A percentile compares a stretch with the other conserved stretches of the same genome.
phyloP scores from a whole-genome alignment of 768 basidiomycete species.

The Boletus barrowsii region DNA sequence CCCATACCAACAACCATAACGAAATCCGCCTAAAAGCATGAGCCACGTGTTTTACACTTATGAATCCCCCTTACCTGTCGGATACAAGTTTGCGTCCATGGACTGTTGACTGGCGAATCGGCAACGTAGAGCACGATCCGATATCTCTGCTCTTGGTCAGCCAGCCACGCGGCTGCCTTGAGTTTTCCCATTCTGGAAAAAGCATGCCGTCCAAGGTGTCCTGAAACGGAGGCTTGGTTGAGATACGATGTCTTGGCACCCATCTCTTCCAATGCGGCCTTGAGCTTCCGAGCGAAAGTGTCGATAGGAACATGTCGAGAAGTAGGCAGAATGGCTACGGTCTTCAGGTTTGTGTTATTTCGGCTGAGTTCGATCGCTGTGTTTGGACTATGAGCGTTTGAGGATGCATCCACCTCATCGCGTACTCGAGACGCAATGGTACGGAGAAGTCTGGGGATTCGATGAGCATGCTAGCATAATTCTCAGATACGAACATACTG shows the following conservation, averaged over 20 bases:
- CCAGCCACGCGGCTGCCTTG: conserved; percentile 89
- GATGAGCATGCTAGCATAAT: not conserved
- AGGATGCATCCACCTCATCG: conserved; percentile 69
- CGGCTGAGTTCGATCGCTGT: conserved; percentile 60
- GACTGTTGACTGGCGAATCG: conserved; percentile 90
- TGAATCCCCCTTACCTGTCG: conserved; percentile 59
- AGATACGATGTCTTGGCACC: conserved; percentile 93
- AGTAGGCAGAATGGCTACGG: conserved; percentile 87
- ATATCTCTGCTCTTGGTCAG: conserved; percentile 92
- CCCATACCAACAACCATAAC: conserved; percentile 94
- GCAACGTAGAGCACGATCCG: conserved; percentile 94
- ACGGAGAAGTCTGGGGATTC: conserved; percentile 55
- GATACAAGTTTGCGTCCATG: conserved; percentile 98
- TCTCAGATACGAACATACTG: conserved; percentile 46
- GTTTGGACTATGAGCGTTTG: conserved; percentile 48
- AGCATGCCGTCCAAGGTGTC: conserved; percentile 89
- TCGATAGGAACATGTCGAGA: conserved; percentile 87
- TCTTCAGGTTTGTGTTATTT: conserved; percentile 88
- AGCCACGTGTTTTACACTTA: conserved; percentile 3
- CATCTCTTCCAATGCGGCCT: conserved; percentile 83
- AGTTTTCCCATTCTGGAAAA: conserved; percentile 97
- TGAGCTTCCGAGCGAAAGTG: conserved; percentile 85
- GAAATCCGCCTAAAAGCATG: conserved; percentile 68
- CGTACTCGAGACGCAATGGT: conserved; percentile 93
- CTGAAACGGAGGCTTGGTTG: conserved; percentile 90